Percentiles rank a stretch among this genome's conserved stretches.
Conservation (phyloP, 2,329 filamentous ascomycete genomes). For the Fusarium sp. region DNA sequence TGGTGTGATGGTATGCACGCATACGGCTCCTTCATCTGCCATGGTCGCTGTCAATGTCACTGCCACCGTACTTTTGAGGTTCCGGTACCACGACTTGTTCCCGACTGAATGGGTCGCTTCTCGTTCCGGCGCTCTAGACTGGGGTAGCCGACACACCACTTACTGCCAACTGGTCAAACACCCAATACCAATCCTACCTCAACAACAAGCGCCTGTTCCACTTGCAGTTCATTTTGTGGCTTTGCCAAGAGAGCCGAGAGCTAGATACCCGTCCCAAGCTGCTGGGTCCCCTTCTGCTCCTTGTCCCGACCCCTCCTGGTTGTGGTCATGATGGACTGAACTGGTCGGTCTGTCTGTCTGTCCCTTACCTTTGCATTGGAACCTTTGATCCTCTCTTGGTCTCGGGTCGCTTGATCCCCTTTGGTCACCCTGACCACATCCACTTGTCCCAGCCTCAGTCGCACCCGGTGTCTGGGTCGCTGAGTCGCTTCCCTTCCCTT, state of each 20-base stretch:
- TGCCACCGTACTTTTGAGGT: conserved; percentile 10
- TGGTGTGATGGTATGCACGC: conserved; percentile 9
- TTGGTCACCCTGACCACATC: conserved; percentile 35
- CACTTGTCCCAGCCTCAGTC: conserved; percentile 36
- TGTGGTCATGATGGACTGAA: not conserved
- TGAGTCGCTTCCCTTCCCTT: conserved; percentile 16
- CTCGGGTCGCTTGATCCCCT: conserved; percentile 10
- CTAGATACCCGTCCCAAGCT: conserved; percentile 51
- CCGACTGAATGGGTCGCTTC: conserved; percentile 42
- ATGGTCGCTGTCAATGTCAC: conserved; percentile 4
- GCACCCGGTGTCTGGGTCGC: conserved; percentile 37
- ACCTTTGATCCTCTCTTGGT: conserved; percentile 20
- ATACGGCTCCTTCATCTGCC: not conserved
- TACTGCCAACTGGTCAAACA: conserved; percentile 7
- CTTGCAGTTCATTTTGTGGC: conserved; percentile 36
- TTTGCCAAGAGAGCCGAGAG: conserved; percentile 44
- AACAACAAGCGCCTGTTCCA: conserved; percentile 32
- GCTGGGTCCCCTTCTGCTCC: conserved; percentile 45
- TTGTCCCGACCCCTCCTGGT: not conserved
- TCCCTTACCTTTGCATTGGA: conserved; percentile 12
- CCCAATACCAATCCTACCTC: conserved; percentile 30
- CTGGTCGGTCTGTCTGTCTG: not conserved
- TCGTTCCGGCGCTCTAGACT: conserved; percentile 34
- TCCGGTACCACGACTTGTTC: conserved; percentile 27
- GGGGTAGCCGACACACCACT: conserved; percentile 31